Conservation (phyloP, 2,329 filamentous ascomycete genomes). For the Colletotrichum tropicale region DNA sequence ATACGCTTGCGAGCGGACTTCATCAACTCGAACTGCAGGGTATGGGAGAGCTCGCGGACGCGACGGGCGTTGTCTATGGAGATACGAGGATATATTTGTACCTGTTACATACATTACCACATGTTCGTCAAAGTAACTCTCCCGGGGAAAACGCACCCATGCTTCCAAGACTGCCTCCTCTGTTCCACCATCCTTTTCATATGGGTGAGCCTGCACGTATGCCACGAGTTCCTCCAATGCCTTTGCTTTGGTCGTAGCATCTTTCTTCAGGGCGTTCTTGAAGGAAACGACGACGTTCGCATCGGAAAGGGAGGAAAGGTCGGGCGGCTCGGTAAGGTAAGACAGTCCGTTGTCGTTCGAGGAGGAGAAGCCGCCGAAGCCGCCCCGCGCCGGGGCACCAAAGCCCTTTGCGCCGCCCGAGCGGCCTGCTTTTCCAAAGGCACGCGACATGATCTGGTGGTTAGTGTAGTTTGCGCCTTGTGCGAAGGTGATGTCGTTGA, state of each 20-base stretch:
- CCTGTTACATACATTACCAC: conserved; percentile 57
- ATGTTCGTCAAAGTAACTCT: conserved; percentile 30
- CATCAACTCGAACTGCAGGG: conserved; percentile 68
- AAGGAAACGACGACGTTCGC: conserved; percentile 86
- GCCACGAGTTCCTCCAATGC: conserved; percentile 84
- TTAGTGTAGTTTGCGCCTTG: not conserved
- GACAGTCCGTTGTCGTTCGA: conserved; percentile 65
- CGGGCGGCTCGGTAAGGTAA: conserved; percentile 85
- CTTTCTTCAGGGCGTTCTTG: conserved; percentile 92
- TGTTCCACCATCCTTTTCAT: conserved; percentile 62
- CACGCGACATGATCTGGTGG: conserved; percentile 15
- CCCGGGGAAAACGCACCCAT: conserved; percentile 68
- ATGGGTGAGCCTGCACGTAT: conserved; percentile 61
- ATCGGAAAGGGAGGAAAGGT: conserved; percentile 78
- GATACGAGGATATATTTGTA: conserved; percentile 83
- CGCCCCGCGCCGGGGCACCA: conserved; percentile 8
- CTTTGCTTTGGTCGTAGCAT: conserved; percentile 89
- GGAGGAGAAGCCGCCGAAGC: conserved; percentile 47
- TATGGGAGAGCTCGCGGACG: conserved; percentile 86
- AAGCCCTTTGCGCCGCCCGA: conserved; percentile 17
- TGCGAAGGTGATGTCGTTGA: not conserved
- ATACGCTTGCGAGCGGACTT: conserved; percentile 79
- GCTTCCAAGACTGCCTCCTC: conserved; percentile 86
- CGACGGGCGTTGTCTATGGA: conserved; percentile 89
- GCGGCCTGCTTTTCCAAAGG: conserved; percentile 16